These are phyloP conservation scores for Coemansia sp. DNA, from an alignment of 192 early-diverging fungal species.

Conservation along the genomic window DNA sequence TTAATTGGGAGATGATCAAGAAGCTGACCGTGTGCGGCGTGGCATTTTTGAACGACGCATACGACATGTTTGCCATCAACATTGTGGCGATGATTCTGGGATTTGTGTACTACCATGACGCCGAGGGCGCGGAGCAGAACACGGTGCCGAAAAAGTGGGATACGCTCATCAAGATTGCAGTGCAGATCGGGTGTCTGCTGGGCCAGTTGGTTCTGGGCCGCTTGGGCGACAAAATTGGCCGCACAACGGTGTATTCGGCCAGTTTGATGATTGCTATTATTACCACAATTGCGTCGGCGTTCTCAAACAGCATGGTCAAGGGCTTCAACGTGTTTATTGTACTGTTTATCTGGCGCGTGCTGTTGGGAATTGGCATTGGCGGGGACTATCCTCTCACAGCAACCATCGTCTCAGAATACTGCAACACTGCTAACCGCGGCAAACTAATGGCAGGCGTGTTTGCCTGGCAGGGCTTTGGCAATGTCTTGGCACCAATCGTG, in stretches of 20 bases:
- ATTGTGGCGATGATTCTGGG: slow-evolving; percentile 85
- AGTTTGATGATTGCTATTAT: slow-evolving; percentile 90
- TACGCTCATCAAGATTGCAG: slow-evolving; percentile 83
- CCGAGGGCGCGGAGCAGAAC: slow-evolving; percentile 37
- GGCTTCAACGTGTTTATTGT: slow-evolving; percentile 69
- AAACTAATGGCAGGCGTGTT: slow-evolving; percentile 89
- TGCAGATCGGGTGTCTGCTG: slow-evolving; percentile 85
- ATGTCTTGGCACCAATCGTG: slow-evolving; percentile 76
- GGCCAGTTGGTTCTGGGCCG: slow-evolving; percentile 90
- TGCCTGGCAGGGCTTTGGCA: slow-evolving; percentile 93
- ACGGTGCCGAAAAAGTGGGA: slow-evolving; percentile 71
- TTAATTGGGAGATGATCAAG: slow-evolving; percentile 72
- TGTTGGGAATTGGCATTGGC: slow-evolving; percentile 92
- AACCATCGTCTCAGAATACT: slow-evolving; percentile 91
- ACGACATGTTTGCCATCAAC: slow-evolving; percentile 94
- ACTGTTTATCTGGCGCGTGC: slow-evolving; percentile 84
- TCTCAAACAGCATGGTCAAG: slow-evolving; percentile 67
- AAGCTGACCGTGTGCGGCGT: slow-evolving; percentile 72
- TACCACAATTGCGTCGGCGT: slow-evolving; percentile 76
- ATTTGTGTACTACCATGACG: slow-evolving; percentile 61
- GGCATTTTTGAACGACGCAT: slow-evolving; percentile 91
- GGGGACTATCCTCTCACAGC: slow-evolving; percentile 95
- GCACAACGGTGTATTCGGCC: slow-evolving; percentile 86
- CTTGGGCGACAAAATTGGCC: slow-evolving; percentile 85
- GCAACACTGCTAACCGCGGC: slow-evolving; percentile 75